A percentile compares a stretch with the other conserved stretches of the same genome.
Conservation (phyloP, 176 grass and related monocot species). For the Ananas comosus region DNA sequence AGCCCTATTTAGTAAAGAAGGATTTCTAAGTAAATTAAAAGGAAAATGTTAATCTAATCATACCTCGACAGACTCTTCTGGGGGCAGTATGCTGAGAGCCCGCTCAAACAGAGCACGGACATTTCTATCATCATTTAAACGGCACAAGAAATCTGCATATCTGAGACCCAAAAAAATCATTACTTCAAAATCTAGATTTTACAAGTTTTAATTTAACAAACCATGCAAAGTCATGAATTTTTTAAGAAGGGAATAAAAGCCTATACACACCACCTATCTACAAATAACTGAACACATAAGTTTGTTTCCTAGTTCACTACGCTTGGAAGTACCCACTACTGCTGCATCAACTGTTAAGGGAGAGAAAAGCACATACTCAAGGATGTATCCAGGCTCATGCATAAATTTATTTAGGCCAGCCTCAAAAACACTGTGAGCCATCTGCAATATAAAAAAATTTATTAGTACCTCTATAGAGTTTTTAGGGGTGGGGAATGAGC, state of each 20-base stretch:
- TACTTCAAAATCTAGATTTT: constrained; percentile 6
- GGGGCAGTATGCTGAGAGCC: constrained; percentile 83
- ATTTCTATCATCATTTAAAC: constrained; percentile 98
- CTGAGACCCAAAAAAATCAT: constrained; percentile 23
- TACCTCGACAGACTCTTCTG: constrained; percentile 82
- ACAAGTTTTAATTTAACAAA: constrained; percentile 5
- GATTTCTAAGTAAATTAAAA: constrained; percentile 1
- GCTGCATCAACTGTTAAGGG: background rate
- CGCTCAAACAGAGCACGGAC: constrained; percentile 92
- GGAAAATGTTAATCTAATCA: background rate
- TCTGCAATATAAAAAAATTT: constrained; percentile 34
- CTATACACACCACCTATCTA: background rate
- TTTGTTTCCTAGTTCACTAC: background rate
- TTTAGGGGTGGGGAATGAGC: background rate
- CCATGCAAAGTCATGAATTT: constrained; percentile 14
- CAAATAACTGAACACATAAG: background rate
- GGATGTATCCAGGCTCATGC: constrained; percentile 79
- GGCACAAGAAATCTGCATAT: constrained; percentile 88
- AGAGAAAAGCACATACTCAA: constrained; percentile 56
- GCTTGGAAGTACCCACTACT: background rate
- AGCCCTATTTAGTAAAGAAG: too few relatives aligned
- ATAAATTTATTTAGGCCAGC: constrained; percentile 92
- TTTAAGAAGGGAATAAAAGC: constrained; percentile 10
- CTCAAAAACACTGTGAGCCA: constrained; percentile 94
- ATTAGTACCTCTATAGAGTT: constrained; percentile 5